Conservation (phyloP, 441 rosid species). For the Corymbia citriodora region DNA sequence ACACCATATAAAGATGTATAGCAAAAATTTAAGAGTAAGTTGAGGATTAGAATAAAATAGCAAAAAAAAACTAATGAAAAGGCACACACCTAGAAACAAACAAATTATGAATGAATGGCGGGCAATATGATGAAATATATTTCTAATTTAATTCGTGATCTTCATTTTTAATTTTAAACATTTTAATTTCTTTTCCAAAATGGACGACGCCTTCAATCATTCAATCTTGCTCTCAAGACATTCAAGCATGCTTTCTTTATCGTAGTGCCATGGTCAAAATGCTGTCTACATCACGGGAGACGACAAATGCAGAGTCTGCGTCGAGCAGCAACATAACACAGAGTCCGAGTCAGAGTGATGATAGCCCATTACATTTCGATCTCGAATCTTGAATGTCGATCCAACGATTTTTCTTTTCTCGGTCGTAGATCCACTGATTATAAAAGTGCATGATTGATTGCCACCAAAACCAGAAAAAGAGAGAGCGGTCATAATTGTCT, state of each 20-base stretch:
- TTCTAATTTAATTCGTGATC: neutral
- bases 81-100: neutral
- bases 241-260: neutral
- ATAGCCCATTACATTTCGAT: neutral
- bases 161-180: neutral
- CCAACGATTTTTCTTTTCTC: neutral
- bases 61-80: neutral
- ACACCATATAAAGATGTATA: too few species aligned
- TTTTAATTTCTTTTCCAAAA: neutral
- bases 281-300: neutral
- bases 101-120: neutral
- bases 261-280: neutral
- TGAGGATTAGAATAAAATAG: too few species aligned
- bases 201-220: neutral
- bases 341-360: neutral
- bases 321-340: neutral
- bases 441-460: neutral
- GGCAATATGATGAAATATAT: neutral
- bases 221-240: neutral
- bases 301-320: neutral
- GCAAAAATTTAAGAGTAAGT: too few species aligned
- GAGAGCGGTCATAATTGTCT: neutral
- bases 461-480: neutral
- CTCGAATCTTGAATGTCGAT: neutral
- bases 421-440: neutral